These are phyloP conservation scores for Apiospora kogelbergensis DNA, from an alignment of 2,329 filamentous ascomycete genomes.

Conservation along the genomic window DNA sequence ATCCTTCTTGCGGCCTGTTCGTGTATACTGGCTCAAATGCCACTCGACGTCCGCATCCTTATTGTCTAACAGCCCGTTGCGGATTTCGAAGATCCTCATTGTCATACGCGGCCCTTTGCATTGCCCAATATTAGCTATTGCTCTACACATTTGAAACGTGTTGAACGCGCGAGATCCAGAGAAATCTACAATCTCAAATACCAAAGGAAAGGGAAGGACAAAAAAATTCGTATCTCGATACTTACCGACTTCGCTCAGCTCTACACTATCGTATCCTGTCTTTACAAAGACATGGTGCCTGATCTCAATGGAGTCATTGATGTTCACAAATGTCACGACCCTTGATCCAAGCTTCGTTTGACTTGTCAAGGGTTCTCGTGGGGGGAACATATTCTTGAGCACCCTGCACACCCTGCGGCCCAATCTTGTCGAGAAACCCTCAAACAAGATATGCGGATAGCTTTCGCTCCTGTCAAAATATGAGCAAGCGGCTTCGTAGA, in stretches of 20 bases:
- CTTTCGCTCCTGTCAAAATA: constrained; percentile 58
- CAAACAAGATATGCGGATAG: constrained; percentile 94
- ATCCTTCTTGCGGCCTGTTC: constrained; percentile 93
- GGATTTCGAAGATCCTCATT: constrained; percentile 94
- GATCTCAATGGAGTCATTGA: constrained; percentile 89
- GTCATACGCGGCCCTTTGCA: constrained; percentile 73
- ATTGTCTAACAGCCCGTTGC: constrained; percentile 86
- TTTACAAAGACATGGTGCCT: constrained; percentile 92
- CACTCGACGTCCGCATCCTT: constrained; percentile 96
- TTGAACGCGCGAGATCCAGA: not conserved
- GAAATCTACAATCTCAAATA: not conserved
- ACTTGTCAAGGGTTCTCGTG: constrained; percentile 71
- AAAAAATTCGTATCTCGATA: not conserved
- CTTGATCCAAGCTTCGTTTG: constrained; percentile 79
- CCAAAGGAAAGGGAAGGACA: not conserved
- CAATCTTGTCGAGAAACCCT: constrained; percentile 44
- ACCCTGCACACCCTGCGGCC: constrained; percentile 76
- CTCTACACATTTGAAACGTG: not conserved
- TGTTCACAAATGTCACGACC: constrained; percentile 91
- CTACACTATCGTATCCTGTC: constrained; percentile 86
- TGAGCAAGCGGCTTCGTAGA: not conserved
- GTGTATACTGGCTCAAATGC: constrained; percentile 93
- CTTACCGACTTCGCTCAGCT: constrained; percentile 78
- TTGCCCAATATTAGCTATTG: not conserved
- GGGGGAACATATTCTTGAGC: constrained; percentile 91